Evolutionary conservation across 2,329 filamentous ascomycete genomes (phyloP), one percentile per base, ranked within the genome.

Genomic region (Penicillium olsonii): DNA sequence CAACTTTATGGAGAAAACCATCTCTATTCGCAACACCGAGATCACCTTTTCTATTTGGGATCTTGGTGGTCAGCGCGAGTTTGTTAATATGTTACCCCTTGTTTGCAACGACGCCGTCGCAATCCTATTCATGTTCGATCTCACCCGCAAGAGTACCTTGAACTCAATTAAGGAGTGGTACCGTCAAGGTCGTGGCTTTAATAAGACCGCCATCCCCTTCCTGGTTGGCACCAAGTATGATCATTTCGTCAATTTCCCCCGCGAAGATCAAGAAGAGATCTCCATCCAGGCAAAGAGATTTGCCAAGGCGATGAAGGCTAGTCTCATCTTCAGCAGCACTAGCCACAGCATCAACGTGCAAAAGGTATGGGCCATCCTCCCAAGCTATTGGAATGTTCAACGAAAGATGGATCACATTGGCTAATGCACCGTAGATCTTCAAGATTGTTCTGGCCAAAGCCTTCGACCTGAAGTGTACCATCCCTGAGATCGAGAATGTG

Each of bases 101-200:
- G 94, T 99, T 53, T 99, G 94, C 80, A 99, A 99, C 71, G 94
- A 99, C 66, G 94, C 94, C 8, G 94, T 99, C 26, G 94, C 94
- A 42, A 97, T 99, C 59, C 81, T 99, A 35, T 99, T 99, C 83
- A 99, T 99, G 94, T 99, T 99, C 71, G 94, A 99, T 71, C 78
- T 99, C 60, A 99, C 94, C 24, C 84, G 94, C 61, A 99, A 99
- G 80, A 96, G 92, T 75, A 99, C 94, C 0, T 79, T 99, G 61
- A 99, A 99, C 76, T 96, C 90, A 65, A 97, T 99, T 79, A 99
- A 99, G 78, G 94, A 99, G 71, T 99, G 94, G 94, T 99, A 99
- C 70, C 84, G 94, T 47, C 94, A 99, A 74, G 94, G 94, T 40
- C 84, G 94, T 57, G 94, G 94, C 19, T 99, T 99, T 80, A 99